Conservation (phyloP, 1,284 basidiomycete genomes). For the Ganoderma lucidum region DNA sequence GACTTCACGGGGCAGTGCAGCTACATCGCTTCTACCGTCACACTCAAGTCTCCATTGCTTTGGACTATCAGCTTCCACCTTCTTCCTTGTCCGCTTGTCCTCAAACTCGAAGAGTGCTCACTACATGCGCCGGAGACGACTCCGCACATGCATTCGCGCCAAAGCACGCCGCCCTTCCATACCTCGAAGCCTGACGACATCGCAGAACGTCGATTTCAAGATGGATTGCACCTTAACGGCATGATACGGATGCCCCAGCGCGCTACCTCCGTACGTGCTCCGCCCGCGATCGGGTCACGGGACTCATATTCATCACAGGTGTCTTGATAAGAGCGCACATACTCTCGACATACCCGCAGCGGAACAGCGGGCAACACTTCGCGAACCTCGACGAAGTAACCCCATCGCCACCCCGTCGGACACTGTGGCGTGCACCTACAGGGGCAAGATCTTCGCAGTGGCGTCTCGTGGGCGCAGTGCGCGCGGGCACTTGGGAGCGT, state of each 20-base stretch:
- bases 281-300: neutral
- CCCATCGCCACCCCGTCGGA: neutral
- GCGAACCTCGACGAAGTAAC: neutral
- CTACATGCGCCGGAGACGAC: constrained; percentile 1
- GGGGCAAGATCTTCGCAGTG: too few species aligned
- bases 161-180: neutral
- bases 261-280: neutral
- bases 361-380: neutral
- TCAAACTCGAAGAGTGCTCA: neutral
- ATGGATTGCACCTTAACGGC: constrained; percentile 1
- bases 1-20: neutral
- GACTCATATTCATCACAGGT: too few species aligned
- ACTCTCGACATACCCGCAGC: neutral
- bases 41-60: neutral
- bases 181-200: neutral
- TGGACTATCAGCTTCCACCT: neutral
- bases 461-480: neutral
- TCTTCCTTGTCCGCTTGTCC: neutral
- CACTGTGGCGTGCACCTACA: too few species aligned
- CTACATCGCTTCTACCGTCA: neutral
- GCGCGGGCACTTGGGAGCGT: neutral
- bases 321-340: neutral
- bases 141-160: neutral
- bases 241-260: neutral
- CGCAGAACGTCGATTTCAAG: constrained; percentile 1